Percentiles rank a stretch among this genome's conserved stretches.
Evolutionary conservation across 139 green algal species (phyloP).

Genomic region (Bryopsis sp.): DNA sequence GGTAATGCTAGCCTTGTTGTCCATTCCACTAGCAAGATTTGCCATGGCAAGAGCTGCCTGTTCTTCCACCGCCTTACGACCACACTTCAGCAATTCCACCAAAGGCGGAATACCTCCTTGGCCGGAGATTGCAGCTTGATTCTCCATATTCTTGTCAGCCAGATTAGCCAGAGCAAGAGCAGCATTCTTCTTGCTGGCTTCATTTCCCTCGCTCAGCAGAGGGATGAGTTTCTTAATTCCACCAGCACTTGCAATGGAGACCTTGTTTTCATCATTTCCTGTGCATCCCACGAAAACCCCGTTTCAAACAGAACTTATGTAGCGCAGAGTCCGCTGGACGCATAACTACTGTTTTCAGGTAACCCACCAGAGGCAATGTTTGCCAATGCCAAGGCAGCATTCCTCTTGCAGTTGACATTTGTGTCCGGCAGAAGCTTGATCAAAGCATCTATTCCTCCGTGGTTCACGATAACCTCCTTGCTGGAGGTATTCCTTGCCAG

Average conservation of each 20-base stretch:
- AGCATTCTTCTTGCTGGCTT: constrained; percentile 22
- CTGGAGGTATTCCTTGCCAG: constrained; percentile 10
- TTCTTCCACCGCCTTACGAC: constrained; percentile 10
- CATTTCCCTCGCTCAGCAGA: constrained; percentile 16
- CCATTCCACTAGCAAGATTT: constrained; percentile 1
- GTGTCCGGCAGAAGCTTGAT: constrained; percentile 16
- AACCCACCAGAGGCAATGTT: constrained; percentile 14
- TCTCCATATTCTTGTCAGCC: constrained; percentile 10
- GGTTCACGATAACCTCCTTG: not conserved
- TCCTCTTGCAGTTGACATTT: constrained; percentile 12
- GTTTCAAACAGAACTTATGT: too few relatives aligned
- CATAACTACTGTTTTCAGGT: too few relatives aligned
- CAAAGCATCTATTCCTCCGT: constrained; percentile 15
- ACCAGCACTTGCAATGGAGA: not conserved
- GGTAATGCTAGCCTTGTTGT: constrained; percentile 18
- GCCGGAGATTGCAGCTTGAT: constrained; percentile 14
- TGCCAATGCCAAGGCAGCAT: constrained; percentile 18
- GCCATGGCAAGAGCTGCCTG: constrained; percentile 16
- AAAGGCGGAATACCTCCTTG: constrained; percentile 19
- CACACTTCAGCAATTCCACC: constrained; percentile 20
- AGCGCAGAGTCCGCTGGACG: too few relatives aligned
- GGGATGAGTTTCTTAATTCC: constrained; percentile 20
- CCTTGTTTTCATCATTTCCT: constrained; percentile 14
- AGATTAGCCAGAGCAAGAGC: constrained; percentile 18
- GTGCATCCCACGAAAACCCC: too few relatives aligned